These are phyloP conservation scores for Ilyonectria destructans DNA, from an alignment of 2,329 filamentous ascomycete species.

Conservation along the genomic window DNA sequence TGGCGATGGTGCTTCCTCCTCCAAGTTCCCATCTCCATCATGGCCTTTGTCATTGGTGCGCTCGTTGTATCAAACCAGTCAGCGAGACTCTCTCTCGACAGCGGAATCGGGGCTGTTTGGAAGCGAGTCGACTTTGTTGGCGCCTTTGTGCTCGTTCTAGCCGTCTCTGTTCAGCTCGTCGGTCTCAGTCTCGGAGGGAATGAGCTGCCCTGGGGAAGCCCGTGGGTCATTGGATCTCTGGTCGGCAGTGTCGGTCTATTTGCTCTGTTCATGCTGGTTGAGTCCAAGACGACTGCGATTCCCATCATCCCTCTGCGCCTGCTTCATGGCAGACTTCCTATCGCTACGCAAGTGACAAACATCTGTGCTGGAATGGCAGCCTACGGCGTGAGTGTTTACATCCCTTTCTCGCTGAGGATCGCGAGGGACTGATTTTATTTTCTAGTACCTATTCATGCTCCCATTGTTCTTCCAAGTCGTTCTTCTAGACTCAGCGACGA, in stretches of 20 bases:
- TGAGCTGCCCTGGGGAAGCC: conserved; percentile 67
- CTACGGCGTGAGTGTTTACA: conserved; percentile 69
- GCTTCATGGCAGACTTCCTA: conserved; percentile 68
- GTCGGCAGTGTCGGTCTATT: conserved; percentile 62
- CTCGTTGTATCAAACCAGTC: conserved; percentile 67
- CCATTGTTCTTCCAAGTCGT: conserved; percentile 81
- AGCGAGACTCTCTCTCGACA: conserved; percentile 48
- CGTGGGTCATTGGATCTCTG: conserved; percentile 64
- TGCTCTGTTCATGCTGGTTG: conserved; percentile 63
- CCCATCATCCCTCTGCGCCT: conserved; percentile 72
- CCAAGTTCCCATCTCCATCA: conserved; percentile 72
- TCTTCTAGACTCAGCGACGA: conserved; percentile 74
- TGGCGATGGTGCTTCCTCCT: conserved; percentile 79
- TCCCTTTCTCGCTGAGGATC: neutral
- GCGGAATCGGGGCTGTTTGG: conserved; percentile 61
- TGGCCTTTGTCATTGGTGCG: conserved; percentile 69
- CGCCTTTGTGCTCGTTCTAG: conserved; percentile 70
- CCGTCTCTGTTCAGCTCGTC: conserved; percentile 71
- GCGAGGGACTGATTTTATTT: conserved; percentile 33
- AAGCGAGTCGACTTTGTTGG: conserved; percentile 72
- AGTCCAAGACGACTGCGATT: conserved; percentile 65
- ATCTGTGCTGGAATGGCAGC: conserved; percentile 74
- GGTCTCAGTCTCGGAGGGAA: conserved; percentile 72
- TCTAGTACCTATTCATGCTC: conserved; percentile 76
- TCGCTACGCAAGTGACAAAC: conserved; percentile 72